Conservation (phyloP, 768 basidiomycete genomes). For the Lanmaoa rubissima region DNA sequence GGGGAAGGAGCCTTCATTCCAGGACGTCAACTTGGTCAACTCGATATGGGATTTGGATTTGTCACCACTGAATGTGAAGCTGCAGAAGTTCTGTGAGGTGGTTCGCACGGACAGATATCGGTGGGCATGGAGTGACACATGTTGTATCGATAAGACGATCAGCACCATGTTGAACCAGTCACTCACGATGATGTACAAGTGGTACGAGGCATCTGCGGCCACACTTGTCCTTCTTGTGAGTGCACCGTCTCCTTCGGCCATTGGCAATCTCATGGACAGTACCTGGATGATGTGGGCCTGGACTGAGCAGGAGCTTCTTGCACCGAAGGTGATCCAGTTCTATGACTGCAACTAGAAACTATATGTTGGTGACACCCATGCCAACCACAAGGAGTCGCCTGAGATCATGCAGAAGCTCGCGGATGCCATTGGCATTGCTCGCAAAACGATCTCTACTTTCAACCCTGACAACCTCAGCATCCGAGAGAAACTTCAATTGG, state of each 20-base stretch:
- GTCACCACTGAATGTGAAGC: too few relatives aligned
- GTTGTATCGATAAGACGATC: too few relatives aligned
- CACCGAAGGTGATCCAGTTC: slow-evolving; percentile 6
- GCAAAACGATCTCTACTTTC: neutral
- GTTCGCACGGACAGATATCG: too few relatives aligned
- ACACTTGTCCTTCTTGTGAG: neutral
- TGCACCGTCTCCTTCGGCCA: neutral
- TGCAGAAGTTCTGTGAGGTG: too few relatives aligned
- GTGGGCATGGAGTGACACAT: too few relatives aligned
- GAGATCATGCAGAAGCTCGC: slow-evolving; percentile 11
- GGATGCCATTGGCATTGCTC: slow-evolving; percentile 2
- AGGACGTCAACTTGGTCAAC: too few relatives aligned
- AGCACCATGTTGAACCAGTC: slow-evolving; percentile 1
- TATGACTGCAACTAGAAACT: slow-evolving; percentile 8
- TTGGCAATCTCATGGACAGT: neutral
- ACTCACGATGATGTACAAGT: neutral
- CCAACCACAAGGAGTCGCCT: neutral
- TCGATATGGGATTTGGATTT: too few relatives aligned
- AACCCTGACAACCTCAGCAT: slow-evolving; percentile 3
- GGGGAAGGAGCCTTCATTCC: too few relatives aligned
- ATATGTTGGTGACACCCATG: neutral
- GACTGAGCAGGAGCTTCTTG: slow-evolving; percentile 16
- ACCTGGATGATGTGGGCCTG: slow-evolving; percentile 12
- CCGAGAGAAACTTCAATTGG: slow-evolving; percentile 10
- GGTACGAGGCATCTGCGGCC: too few relatives aligned